These are phyloP conservation scores for Papiliotrema terrestris DNA, from an alignment of 1,284 basidiomycete species.

Conservation along the genomic window DNA sequence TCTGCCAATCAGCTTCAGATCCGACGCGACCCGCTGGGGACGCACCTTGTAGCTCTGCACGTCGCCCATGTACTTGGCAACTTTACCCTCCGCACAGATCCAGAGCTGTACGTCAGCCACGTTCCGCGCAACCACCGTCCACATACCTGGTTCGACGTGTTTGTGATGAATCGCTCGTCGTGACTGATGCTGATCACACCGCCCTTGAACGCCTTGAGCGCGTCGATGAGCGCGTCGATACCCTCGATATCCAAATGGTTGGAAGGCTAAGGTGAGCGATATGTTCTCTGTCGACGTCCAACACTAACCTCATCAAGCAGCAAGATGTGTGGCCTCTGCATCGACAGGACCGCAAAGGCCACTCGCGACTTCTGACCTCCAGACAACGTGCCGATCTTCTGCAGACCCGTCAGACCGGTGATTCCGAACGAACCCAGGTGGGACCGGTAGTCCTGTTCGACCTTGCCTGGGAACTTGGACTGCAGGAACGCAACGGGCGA, in stretches of 20 bases:
- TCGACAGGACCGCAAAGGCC: constrained; percentile 86
- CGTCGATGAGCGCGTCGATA: constrained; percentile 90
- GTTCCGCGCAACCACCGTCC: constrained; percentile 53
- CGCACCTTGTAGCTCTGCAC: constrained; percentile 79
- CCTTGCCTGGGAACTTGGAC: constrained; percentile 86
- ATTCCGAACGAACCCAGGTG: constrained; percentile 99
- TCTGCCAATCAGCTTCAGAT: constrained; percentile 30
- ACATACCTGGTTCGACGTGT: constrained; percentile 48
- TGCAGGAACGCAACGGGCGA: constrained; percentile 90
- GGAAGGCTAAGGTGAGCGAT: constrained; percentile 63
- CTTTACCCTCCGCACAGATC: constrained; percentile 82
- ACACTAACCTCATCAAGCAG: constrained; percentile 75
- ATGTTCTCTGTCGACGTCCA: not conserved
- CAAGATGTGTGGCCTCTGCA: constrained; percentile 83
- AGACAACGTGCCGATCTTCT: constrained; percentile 54
- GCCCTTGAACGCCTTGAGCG: constrained; percentile 88
- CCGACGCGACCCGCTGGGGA: not conserved
- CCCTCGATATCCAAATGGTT: constrained; percentile 98
- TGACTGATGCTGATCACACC: constrained; percentile 62
- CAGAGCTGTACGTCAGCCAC: constrained; percentile 57
- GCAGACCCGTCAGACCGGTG: constrained; percentile 83
- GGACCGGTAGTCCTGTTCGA: constrained; percentile 90
- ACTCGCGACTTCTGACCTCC: constrained; percentile 98
- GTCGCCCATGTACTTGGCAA: constrained; percentile 81
- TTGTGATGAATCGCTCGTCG: constrained; percentile 89